These are phyloP conservation scores for Xylaria polymorpha DNA, from an alignment of 2,329 filamentous ascomycete species.

Conservation along the genomic window DNA sequence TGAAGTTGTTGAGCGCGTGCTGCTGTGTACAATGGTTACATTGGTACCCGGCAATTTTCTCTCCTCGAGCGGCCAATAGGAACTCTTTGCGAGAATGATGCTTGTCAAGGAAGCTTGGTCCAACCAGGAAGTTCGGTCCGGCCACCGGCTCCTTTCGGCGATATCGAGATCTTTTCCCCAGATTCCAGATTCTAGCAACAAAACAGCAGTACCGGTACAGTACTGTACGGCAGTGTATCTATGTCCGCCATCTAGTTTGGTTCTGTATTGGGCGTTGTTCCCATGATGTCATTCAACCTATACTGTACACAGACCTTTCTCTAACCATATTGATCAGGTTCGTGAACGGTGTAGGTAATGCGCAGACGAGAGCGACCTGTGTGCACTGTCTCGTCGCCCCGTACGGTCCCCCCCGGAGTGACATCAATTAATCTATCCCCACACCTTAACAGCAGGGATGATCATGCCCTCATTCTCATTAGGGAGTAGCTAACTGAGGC, in stretches of 20 bases:
- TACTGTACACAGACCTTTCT: conserved; percentile 1
- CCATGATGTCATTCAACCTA: conserved; percentile 32
- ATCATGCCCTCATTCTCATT: conserved; percentile 20
- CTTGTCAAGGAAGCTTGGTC: conserved; percentile 27
- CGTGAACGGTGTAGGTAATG: not conserved
- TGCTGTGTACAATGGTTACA: conserved; percentile 21
- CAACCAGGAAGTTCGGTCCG: conserved; percentile 37
- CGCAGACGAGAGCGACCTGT: not conserved
- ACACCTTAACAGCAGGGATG: conserved; percentile 16
- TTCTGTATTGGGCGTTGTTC: not conserved
- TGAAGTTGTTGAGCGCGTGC: conserved; percentile 17
- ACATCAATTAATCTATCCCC: conserved; percentile 25
- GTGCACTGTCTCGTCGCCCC: conserved; percentile 2
- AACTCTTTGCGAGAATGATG: conserved; percentile 31
- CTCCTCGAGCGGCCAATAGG: conserved; percentile 33
- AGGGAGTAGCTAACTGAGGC: conserved; percentile 5
- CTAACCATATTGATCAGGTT: conserved; percentile 7
- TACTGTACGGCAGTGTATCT: not conserved
- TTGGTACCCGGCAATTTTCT: conserved; percentile 15
- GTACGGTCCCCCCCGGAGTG: conserved; percentile 10
- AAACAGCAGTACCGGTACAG: not conserved
- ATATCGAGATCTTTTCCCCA: conserved; percentile 30
- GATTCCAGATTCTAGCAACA: conserved; percentile 23
- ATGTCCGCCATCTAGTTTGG: not conserved
- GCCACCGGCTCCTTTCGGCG: conserved; percentile 37